These are phyloP conservation scores for Plantago elongata DNA, from an alignment of 257 asterid species.

Conservation along the genomic window DNA sequence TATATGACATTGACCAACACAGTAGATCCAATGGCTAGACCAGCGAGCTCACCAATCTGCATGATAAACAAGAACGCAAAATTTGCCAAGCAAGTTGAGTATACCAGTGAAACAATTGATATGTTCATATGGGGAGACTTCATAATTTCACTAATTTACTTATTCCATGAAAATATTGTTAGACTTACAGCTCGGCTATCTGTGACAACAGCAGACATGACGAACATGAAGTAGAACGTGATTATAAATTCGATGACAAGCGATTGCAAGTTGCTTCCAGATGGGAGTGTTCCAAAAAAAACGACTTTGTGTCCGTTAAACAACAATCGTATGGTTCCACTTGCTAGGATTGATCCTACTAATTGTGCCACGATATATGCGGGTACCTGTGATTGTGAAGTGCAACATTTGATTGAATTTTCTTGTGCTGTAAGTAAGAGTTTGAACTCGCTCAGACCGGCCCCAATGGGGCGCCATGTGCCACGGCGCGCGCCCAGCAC, in stretches of 20 bases:
- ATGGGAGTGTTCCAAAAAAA: constrained; percentile 27
- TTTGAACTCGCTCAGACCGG: too few species aligned
- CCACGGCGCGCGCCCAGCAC: too few species aligned
- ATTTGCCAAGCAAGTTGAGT: not conserved
- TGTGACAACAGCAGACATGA: constrained; percentile 27
- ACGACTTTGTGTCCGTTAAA: constrained; percentile 21
- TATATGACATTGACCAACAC: constrained; percentile 74
- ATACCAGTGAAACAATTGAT: not conserved
- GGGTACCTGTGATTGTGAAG: constrained; percentile 32
- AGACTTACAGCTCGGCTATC: constrained; percentile 28
- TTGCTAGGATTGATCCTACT: constrained; percentile 29
- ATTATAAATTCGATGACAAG: constrained; percentile 27
- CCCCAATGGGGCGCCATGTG: too few species aligned
- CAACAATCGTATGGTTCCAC: constrained; percentile 23
- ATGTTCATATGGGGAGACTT: not conserved
- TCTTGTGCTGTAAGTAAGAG: not conserved
- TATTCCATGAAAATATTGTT: not conserved
- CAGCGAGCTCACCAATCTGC: constrained; percentile 93
- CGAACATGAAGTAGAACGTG: constrained; percentile 33
- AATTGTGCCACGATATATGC: constrained; percentile 26
- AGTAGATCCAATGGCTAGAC: constrained; percentile 85
- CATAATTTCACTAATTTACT: not conserved
- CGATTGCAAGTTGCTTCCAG: constrained; percentile 28
- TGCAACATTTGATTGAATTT: not conserved
- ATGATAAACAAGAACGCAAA: not conserved